phyloP scores from a whole-genome alignment of 148 eudicot species.

The Polygonum maritimum region DNA sequence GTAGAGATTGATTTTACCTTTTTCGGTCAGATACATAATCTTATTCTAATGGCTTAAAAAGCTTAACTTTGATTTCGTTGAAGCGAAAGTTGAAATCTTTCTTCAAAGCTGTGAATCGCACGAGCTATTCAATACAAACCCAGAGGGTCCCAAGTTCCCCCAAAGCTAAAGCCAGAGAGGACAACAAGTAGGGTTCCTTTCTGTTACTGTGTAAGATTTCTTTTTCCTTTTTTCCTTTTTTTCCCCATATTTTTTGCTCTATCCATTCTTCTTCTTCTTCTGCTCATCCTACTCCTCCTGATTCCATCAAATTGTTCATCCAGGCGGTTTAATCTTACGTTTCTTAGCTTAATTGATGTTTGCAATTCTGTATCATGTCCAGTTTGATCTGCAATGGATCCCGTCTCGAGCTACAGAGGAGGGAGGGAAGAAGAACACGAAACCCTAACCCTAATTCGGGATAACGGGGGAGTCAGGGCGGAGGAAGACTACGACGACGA shows the following conservation, averaged over 20 bases:
- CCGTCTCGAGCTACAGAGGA: slow-evolving; percentile 11
- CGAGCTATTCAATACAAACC: background rate
- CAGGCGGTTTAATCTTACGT: background rate
- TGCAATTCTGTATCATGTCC: slow-evolving; percentile 10
- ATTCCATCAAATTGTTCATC: background rate
- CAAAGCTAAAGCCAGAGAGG: slow-evolving; percentile 17
- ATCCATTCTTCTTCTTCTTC: background rate
- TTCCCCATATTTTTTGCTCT: background rate
- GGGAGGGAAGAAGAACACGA: background rate
- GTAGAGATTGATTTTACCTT: background rate
- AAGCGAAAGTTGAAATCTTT: background rate
- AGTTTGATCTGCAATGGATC: slow-evolving; percentile 20
- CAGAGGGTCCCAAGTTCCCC: slow-evolving; percentile 27
- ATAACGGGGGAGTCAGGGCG: slow-evolving; percentile 10
- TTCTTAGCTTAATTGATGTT: slow-evolving; percentile 9
- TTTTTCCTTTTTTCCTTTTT: slow-evolving; percentile 16
- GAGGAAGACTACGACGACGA: background rate
- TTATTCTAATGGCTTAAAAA: background rate
- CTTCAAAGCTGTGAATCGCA: background rate
- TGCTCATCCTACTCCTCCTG: background rate
- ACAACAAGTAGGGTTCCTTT: slow-evolving; percentile 46
- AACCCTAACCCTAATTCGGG: slow-evolving; percentile 9
- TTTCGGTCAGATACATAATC: background rate
- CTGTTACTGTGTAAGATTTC: slow-evolving; percentile 23
- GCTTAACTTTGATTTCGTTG: background rate